Evolutionary conservation across 2,329 filamentous ascomycete genomes (phyloP), one percentile per base, ranked within the genome.

Genomic region (Escovopsis sp.): DNA sequence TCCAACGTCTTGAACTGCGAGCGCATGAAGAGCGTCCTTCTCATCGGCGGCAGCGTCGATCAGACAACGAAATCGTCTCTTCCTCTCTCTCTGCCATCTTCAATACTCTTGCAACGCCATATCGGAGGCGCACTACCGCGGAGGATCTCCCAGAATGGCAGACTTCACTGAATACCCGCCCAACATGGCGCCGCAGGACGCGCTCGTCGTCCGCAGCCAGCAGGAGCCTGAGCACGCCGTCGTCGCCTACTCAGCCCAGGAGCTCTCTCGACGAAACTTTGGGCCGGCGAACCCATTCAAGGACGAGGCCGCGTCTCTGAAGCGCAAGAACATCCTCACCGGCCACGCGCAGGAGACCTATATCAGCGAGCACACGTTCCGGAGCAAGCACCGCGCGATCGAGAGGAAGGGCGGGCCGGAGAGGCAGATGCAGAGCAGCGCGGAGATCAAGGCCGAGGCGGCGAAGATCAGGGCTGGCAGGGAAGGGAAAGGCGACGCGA

Each of bases 291-390:
- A 88, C 50, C 83, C 83, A 1, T 88, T 83, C 57, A 76, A 74
- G 52, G 66, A 77, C 44, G 68, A 75, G 19, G 57, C 66, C 15
- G 70, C 62, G 33, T 57, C 60, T 2, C 53, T 76, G 39, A 88
- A 87, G 58, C 75, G 82, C 40, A 88, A 87, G 52, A 88, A 86
- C 42, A 68, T 87, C 1, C 68, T 83, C 10, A 94, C 90, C 0
- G 90, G 90, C 10, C 79, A 73, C 48, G 90, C 90, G 2, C 72
- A 90, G 46, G 88, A 98, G 57, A 86, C 82, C 0, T 82, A 74
- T 46, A 75, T 98, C 43, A 93, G 84, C 55, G 90, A 96, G 50
- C 75, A 88, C 43, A 86, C 83, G 1, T 98, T 98, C 54, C 76
- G 84, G 46, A 74, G 73, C 49, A 86, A 90, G 44, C 87, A 94